Conservation (phyloP, 202 grass and related monocot genomes). For the Saccharum hybrid region DNA sequence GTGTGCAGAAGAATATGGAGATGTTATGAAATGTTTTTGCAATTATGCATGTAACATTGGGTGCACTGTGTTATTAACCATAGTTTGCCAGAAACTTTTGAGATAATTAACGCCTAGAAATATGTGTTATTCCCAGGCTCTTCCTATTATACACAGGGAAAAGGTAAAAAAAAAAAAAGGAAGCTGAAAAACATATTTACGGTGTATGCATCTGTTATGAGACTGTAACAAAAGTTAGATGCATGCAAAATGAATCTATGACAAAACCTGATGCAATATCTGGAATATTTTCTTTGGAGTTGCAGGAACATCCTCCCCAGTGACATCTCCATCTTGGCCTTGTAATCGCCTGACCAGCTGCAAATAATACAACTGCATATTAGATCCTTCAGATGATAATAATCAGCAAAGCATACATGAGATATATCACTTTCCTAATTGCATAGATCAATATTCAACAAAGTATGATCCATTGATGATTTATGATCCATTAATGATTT, state of each 20-base stretch:
- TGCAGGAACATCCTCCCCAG: conserved; percentile 84
- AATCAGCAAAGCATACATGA: conserved; percentile 7
- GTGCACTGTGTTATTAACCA: neutral
- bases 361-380: conserved; percentile 42
- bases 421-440: conserved; percentile 10
- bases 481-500: conserved; percentile 2
- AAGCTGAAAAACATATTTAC: neutral
- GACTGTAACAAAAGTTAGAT: conserved; percentile 21
- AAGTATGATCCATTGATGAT: neutral
- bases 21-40: neutral
- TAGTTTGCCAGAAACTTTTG: conserved; percentile 15
- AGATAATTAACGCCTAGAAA: conserved; percentile 15
- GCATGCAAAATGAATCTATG: conserved; percentile 25
- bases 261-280: conserved; percentile 91
- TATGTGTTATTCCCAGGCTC: neutral
- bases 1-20: conserved; percentile 18
- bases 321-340: conserved; percentile 93
- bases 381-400: conserved; percentile 36
- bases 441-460: neutral
- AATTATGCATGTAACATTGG: conserved; percentile 23
- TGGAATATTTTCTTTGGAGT: conserved; percentile 99
- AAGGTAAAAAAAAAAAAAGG: neutral
- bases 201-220: neutral
- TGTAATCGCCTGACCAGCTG: conserved; percentile 96
- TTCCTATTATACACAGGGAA: neutral